Base-by-base conservation (phyloP, 805 yeast genomes). In the Metschnikowia cerradonensis region DNA sequence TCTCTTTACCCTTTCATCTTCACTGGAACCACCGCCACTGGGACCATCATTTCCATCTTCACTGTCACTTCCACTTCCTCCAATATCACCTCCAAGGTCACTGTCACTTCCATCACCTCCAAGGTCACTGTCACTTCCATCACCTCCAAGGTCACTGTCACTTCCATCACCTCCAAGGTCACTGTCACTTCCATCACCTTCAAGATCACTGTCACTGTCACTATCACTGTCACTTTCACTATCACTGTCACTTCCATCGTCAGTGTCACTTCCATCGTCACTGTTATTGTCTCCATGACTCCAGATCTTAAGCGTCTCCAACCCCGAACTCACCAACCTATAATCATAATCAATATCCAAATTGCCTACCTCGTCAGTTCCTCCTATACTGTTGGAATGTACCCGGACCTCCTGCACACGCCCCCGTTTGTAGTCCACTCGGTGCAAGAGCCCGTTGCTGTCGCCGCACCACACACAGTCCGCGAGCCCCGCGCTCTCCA, bases 251-350 rank as follows among this genome's bases (percentile, higher is more conserved):
- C 39, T 34, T 2, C 6, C 39, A 30, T 6, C n/a, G 4, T 17
- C 67, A 1, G 52, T 61, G 13, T 47, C 60, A 6, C 51, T 60
- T 1, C 50, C 55, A 4, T 52, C 54, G 3, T 45, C 57, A 13
- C 50, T 60, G 17, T 57, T 64, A 11, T 50, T 53, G 1, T 37
- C 41, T 7, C 14, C 41, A 3, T 20, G 13, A 14, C 20, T 30
- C 98, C 98, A 92, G 5, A 92, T 72, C 59, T 84, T 86, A 51
- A 92, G 71, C 26, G 77, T 75, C 43, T 88, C 92, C 90, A 91
- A 86, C 19, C 96, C 94, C 5, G 86, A 90, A 64, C 88, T 83
- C 3, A 88, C 81, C 48, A 90, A 70, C 52, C 96, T 78, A 62
- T 90, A 94, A 50, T 86, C 86, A 56, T 65, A 81, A 65, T 92